phyloP scores from a whole-genome alignment of 768 basidiomycete species.

The Sarcodon sp. region DNA sequence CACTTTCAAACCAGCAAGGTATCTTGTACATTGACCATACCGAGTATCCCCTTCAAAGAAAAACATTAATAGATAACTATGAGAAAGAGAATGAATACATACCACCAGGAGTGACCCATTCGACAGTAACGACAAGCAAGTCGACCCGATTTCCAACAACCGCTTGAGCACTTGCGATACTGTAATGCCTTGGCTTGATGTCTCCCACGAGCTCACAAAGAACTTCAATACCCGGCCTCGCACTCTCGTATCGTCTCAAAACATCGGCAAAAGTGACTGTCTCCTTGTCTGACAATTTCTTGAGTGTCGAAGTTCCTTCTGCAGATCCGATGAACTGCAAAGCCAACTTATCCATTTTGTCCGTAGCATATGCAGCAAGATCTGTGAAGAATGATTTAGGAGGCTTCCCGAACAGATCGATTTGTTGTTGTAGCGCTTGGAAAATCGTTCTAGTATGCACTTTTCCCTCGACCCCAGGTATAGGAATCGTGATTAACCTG shows the following conservation, averaged over 20 bases:
- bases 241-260: conserved; percentile 61
- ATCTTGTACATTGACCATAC: conserved; percentile 94
- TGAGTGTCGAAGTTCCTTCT: conserved; percentile 86
- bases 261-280: conserved; percentile 91
- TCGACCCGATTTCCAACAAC: conserved; percentile 94
- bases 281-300: conserved; percentile 91
- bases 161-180: conserved; percentile 91
- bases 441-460: conserved; percentile 91
- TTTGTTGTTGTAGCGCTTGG: conserved; percentile 91
- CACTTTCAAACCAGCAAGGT: conserved; percentile 69
- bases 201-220: conserved; percentile 86
- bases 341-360: conserved; percentile 59
- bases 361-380: conserved; percentile 64
- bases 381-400: conserved; percentile 93
- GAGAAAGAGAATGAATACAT: conserved; percentile 13
- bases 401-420: conserved; percentile 92
- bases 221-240: conserved; percentile 70
- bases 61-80: not conserved
- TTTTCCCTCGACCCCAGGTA: conserved; percentile 44
- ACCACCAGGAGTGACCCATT: conserved; percentile 85
- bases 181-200: conserved; percentile 96
- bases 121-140: conserved; percentile 89
- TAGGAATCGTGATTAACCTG: conserved; percentile 71
- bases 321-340: conserved; percentile 88
- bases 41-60: conserved; percentile 46